Base-by-base conservation (phyloP, 169 alveolate species). In the Plasmodium adleri region DNA sequence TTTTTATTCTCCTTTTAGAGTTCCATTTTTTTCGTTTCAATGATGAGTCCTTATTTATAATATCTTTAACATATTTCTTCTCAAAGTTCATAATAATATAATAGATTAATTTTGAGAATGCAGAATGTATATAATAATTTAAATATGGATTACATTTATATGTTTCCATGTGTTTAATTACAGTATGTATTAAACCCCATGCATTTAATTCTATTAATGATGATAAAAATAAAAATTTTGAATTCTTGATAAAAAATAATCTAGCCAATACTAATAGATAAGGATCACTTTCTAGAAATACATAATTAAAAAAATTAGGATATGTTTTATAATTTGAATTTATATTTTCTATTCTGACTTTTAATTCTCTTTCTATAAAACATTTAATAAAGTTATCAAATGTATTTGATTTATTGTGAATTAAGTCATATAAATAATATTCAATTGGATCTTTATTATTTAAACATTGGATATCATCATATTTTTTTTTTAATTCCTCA, bases 151-250 rank as follows among this genome's bases (percentile, higher is more conserved):
- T 78, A 45, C 78, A 78, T 9, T 45, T 68, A 24, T 50, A 66
- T n/a, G 47, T 78, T 43, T 75, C 49, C 78, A 78, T 32, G 50
- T 78, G 89, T 3, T 78, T 26, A 13, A 52, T 22, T 15, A 78
- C 8, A 10, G 58, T 78, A 2, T 10, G 20, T 9, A 66, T 49
- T 49, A 20, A 50, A 20, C n/a, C 17, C 89, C 89, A 78, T 17
- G 89, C 89, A 78, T 78, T 78, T 66, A 78, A 39, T 26, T 66
- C 66, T 26, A 78, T 78, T 58, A 78, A 17, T 28, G 89, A 50
- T 2, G 89, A 63, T 0, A 78, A 15, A 7, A 78, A 78, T 50
- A 78, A 12, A 47, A 78, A 78, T 15, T 78, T 78, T 2, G 75
- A 76, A 52, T 63, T 50, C 5, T 22, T 66, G 58, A 78, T 66